Base-by-base conservation (phyloP, 345 rosid genomes). In the Lagerstroemia speciosa region DNA sequence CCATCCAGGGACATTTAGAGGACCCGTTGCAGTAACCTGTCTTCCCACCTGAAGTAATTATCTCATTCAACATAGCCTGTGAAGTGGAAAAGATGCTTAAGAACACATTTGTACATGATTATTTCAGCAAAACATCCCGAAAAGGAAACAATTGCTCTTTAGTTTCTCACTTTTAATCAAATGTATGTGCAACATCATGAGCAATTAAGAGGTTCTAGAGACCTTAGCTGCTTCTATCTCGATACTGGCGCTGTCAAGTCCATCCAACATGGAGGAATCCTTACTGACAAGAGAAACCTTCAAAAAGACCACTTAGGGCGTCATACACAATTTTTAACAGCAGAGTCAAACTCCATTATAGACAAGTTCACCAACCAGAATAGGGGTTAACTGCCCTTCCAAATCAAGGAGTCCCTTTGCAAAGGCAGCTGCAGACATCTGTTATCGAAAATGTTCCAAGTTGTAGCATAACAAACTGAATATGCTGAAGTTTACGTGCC, bases 391-490 rank as follows among this genome's bases (percentile, higher is more conserved):
- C 73, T 83, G 99, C 75, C 99, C 99, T 86, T 95, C 99, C 71
- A 95, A 81, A 76, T 95, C 99, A 83, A 95, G 98, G 72, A 95
- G 89, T 74, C 99, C 99, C 86, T 95, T 95, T 48, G 99, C 99
- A 85, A 95, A 95, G 69, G 98, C 99, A 73, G 99, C 99, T 61
- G 98, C 98, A 72, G 99, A 95, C 99, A 95, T 95, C 99, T 94
- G 85, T 67, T 78, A 78, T 68, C 32, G 76, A 78, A 63, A 52
- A 63, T 31, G 46, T 19, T 11, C n/a, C 36, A 62, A 67, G 34
- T 68, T 57, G 38, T 50, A 45, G 57, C 62, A 67, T 50, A 26
- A 34, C 7, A 36, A 37, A 34, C n/a, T 37, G 52, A 36, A 60
- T 16, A 4, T 6, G 22, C 20, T 29, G 12, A 64, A 22, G 43